phyloP scores from a whole-genome alignment of 306 rosid genomes.

The Echinosophora koreensis region DNA sequence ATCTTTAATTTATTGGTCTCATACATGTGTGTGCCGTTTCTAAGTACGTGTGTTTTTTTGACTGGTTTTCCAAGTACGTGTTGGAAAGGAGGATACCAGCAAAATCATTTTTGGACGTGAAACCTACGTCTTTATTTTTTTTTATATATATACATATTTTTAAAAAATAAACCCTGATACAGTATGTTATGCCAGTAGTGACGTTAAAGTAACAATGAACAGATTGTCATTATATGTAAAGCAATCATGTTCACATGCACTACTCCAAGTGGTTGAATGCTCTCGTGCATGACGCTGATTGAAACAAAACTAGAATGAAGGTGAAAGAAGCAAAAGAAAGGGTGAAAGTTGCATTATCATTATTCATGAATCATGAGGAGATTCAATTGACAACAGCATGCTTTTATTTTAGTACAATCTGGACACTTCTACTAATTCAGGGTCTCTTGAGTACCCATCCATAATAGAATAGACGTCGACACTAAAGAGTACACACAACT shows the following conservation, averaged over 20 bases:
- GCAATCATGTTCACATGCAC: background rate
- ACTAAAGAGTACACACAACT: too few relatives aligned
- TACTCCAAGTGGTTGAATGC: background rate
- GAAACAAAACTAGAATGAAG: background rate
- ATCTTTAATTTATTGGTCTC: background rate
- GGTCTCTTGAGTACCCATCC: too few relatives aligned
- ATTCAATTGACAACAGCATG: background rate
- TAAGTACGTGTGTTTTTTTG: too few relatives aligned
- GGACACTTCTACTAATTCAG: too few relatives aligned
- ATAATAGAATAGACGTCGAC: too few relatives aligned
- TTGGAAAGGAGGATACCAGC: too few relatives aligned
- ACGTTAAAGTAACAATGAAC: background rate
- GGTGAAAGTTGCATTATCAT: background rate
- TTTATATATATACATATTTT: too few relatives aligned
- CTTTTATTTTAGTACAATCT: background rate
- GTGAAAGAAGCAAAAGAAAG: background rate
- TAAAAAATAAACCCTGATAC: too few relatives aligned
- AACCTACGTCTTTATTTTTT: too few relatives aligned
- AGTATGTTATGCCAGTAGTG: too few relatives aligned
- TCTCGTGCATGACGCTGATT: background rate
- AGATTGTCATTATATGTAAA: background rate
- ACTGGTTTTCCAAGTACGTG: background rate
- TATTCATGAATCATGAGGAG: background rate
- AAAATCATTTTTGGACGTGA: too few relatives aligned
- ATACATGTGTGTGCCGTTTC: background rate